Evolutionary conservation across 73 alveolate genomes (phyloP).

Genomic region (Paramecium caudatum): DNA sequence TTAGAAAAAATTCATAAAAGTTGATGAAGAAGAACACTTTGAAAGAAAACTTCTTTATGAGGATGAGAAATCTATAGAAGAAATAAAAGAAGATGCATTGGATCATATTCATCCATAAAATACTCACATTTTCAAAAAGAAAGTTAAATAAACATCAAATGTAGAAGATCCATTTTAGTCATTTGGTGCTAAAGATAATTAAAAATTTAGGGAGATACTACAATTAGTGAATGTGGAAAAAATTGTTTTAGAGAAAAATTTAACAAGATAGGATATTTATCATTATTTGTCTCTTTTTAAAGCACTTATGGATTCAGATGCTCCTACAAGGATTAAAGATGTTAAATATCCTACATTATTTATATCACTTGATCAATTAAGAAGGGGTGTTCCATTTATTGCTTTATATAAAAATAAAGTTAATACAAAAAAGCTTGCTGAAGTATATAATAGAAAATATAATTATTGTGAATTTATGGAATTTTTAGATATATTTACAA

Average conservation of each 20-base stretch:
- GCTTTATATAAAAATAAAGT: slow-evolving; percentile 64
- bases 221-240: slow-evolving; percentile 55
- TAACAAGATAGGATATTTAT: slow-evolving; percentile 30
- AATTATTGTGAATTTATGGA: slow-evolving; percentile 57
- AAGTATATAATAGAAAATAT: neutral
- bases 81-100: slow-evolving; percentile 27
- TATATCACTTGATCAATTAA: slow-evolving; percentile 11
- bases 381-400: slow-evolving; percentile 37
- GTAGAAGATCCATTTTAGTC: slow-evolving; percentile 48
- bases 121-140: slow-evolving; percentile 34
- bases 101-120: neutral
- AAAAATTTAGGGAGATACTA: slow-evolving; percentile 35
- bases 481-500: slow-evolving; percentile 57
- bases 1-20: neutral
- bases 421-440: slow-evolving; percentile 52
- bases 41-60: neutral
- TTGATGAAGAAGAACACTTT: neutral
- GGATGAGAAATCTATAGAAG: slow-evolving; percentile 18
- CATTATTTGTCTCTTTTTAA: slow-evolving; percentile 51
- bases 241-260: slow-evolving; percentile 44
- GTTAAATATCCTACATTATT: slow-evolving; percentile 50
- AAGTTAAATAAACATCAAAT: neutral
- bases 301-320: slow-evolving; percentile 62
- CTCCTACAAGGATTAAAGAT: neutral
- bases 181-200: neutral